These are phyloP conservation scores for Colletotrichum noveboracense DNA, from an alignment of 2,329 filamentous ascomycete genomes.

Conservation along the genomic window DNA sequence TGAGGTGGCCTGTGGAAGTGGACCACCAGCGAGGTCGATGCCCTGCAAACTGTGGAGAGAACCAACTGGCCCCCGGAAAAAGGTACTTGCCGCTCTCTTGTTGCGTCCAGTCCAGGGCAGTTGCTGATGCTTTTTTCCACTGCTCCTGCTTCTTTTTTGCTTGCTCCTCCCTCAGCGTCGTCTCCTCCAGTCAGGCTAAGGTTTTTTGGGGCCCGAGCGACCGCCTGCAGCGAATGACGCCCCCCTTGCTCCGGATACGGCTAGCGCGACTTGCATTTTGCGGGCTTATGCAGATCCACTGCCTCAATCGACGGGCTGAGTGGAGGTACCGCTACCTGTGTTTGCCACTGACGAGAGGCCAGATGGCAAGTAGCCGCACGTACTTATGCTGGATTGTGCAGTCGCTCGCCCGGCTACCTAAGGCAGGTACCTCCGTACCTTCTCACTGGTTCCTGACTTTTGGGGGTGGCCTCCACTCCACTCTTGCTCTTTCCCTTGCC, in stretches of 20 bases:
- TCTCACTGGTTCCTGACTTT: not conserved
- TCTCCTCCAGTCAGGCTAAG: conserved; percentile 5
- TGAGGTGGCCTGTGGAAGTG: not conserved
- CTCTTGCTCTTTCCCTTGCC: not conserved
- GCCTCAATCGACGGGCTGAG: conserved; percentile 4
- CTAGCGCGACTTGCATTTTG: not conserved
- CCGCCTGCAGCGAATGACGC: conserved; percentile 22
- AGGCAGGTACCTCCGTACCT: not conserved
- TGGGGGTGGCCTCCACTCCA: not conserved
- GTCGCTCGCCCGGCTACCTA: not conserved
- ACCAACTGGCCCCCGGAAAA: not conserved
- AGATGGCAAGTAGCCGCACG: not conserved
- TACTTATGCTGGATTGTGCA: not conserved
- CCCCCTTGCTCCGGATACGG: not conserved
- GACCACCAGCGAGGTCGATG: not conserved
- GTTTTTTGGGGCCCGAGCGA: conserved; percentile 14
- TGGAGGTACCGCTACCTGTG: not conserved
- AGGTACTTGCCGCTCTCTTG: not conserved
- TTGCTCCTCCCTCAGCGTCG: not conserved
- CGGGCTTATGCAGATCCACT: conserved; percentile 17
- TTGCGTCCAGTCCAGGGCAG: not conserved
- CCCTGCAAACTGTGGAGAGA: not conserved
- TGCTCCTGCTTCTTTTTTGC: not conserved
- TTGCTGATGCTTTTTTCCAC: not conserved
- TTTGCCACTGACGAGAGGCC: not conserved